Evolutionary conservation across 2,329 filamentous ascomycete species (phyloP).

Genomic region (Torrubiellomyces zombiae): DNA sequence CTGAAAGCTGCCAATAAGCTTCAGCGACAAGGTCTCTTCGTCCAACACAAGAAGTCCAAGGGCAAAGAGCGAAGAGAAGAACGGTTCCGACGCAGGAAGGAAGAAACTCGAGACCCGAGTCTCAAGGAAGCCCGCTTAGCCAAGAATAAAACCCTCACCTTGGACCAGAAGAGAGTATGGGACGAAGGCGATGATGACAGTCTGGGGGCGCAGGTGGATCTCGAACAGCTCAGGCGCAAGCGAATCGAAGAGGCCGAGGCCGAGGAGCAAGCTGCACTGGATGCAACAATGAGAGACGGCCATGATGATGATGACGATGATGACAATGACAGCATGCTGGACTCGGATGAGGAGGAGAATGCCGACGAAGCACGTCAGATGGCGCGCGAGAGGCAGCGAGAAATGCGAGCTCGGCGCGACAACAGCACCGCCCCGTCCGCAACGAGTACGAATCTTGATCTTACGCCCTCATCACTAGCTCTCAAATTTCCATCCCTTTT

Average conservation of each 20-base stretch:
- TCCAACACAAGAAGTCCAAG: conserved; percentile 62
- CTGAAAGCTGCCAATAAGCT: conserved; percentile 56
- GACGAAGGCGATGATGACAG: conserved; percentile 55
- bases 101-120: conserved; percentile 69
- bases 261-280: conserved; percentile 28
- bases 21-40: conserved; percentile 58
- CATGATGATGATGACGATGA: conserved; percentile 36
- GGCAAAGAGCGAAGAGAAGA: conserved; percentile 61
- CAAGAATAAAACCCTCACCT: conserved; percentile 62
- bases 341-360: conserved; percentile 40
- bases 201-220: conserved; percentile 37
- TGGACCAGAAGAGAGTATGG: conserved; percentile 83
- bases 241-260: conserved; percentile 37
- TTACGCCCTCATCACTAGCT: conserved; percentile 41
- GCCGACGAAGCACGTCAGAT: conserved; percentile 28
- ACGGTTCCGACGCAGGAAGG: conserved; percentile 63
- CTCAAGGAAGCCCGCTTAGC: conserved; percentile 57
- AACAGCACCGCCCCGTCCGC: conserved; percentile 40
- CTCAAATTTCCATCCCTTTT: conserved; percentile 48
- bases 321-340: conserved; percentile 67
- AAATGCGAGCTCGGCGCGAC: conserved; percentile 28
- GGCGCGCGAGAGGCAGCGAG: conserved; percentile 24
- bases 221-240: conserved; percentile 41
- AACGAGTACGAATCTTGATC: conserved; percentile 45
- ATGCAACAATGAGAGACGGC: conserved; percentile 23